These are phyloP conservation scores for Trypanosoma brucei DNA, from an alignment of 208 protist genomes.

Conservation along the genomic window DNA sequence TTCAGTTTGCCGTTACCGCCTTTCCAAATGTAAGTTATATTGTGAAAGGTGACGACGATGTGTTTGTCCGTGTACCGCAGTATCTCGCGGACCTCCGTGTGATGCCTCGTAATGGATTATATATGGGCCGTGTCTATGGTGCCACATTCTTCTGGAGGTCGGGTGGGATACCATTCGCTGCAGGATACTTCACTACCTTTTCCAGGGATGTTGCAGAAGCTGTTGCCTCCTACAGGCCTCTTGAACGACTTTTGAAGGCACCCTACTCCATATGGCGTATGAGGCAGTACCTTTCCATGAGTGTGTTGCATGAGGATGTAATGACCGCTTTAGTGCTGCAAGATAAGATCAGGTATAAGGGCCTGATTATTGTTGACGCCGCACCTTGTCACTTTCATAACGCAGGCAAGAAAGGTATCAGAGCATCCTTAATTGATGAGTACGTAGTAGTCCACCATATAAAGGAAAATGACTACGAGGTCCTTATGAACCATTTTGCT, in stretches of 20 bases:
- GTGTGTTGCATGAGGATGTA: slow-evolving; percentile 2
- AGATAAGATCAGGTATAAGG: background rate
- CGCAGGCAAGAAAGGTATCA: background rate
- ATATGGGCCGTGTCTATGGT: slow-evolving; percentile 4
- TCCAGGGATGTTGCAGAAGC: background rate
- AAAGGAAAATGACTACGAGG: slow-evolving; percentile 1
- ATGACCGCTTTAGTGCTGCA: slow-evolving; percentile 5
- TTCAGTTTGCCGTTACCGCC: slow-evolving; percentile 29
- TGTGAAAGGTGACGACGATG: slow-evolving; percentile 54
- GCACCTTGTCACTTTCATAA: slow-evolving; percentile 9
- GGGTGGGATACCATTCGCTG: slow-evolving; percentile 2
- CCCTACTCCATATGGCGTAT: slow-evolving; percentile 1
- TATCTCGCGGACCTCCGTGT: slow-evolving; percentile 31
- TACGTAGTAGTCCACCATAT: slow-evolving; percentile 16
- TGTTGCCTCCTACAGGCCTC: slow-evolving; percentile 5
- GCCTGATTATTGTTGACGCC: background rate
- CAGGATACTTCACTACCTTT: slow-evolving; percentile 6
- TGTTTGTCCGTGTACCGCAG: slow-evolving; percentile 50
- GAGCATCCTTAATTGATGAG: background rate
- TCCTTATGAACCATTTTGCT: background rate
- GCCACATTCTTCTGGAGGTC: background rate
- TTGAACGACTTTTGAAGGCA: background rate
- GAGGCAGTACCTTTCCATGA: background rate
- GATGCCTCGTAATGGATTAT: slow-evolving; percentile 8
- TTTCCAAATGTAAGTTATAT: slow-evolving; percentile 36